phyloP scores from a whole-genome alignment of 306 rosid genomes.

The Lathyrus tuberosus region DNA sequence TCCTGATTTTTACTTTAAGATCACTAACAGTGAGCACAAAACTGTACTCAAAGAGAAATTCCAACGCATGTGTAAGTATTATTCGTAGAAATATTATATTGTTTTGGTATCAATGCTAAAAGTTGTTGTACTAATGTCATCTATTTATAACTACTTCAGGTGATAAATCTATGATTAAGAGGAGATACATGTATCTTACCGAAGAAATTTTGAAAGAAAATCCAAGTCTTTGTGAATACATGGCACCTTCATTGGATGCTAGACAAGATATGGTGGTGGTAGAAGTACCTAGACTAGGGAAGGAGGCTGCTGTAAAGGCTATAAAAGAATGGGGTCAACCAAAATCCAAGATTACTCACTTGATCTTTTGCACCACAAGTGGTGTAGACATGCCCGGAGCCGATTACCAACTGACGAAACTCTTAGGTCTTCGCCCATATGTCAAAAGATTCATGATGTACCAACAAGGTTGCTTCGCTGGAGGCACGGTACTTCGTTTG shows the following conservation, averaged over 20 bases:
- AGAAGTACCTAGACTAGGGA: constrained; percentile 68
- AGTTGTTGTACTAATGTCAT: neutral
- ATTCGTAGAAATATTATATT: too few species aligned
- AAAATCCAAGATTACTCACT: constrained; percentile 72
- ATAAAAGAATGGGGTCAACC: constrained; percentile 54
- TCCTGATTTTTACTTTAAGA: too few species aligned
- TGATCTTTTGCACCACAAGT: constrained; percentile 70
- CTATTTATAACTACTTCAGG: constrained; percentile 45
- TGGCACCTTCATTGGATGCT: constrained; percentile 70
- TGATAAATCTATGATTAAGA: constrained; percentile 42
- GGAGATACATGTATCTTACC: constrained; percentile 18
- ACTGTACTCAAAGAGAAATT: too few species aligned
- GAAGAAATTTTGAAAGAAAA: constrained; percentile 43
- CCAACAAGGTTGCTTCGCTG: constrained; percentile 52
- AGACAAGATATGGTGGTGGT: constrained; percentile 74
- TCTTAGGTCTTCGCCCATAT: constrained; percentile 61
- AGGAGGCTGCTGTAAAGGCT: constrained; percentile 71
- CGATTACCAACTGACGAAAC: constrained; percentile 73
- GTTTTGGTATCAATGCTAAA: too few species aligned
- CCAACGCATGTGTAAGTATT: neutral
- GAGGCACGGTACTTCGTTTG: constrained; percentile 47
- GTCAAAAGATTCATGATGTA: constrained; percentile 82
- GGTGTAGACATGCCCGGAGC: constrained; percentile 86
- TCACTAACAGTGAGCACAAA: too few species aligned
- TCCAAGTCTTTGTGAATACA: constrained; percentile 51